Conservation (phyloP, 1,284 basidiomycete species). For the Ceratobasidium sp. region DNA sequence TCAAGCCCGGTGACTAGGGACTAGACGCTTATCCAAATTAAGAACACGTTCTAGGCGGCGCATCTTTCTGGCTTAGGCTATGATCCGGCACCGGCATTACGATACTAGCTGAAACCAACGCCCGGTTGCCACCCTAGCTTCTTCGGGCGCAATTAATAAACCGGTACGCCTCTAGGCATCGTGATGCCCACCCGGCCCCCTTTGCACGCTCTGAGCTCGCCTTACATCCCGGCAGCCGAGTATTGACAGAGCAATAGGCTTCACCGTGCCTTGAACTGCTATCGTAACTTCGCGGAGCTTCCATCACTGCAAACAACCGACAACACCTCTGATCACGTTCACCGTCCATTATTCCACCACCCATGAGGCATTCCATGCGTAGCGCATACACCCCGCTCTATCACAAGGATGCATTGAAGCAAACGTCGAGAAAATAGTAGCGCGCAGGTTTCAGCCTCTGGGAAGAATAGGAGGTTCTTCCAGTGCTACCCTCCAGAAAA, state of each 20-base stretch:
- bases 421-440: background rate
- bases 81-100: background rate
- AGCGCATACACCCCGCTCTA: background rate
- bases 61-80: slow-evolving; percentile 6
- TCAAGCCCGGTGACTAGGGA: background rate
- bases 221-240: background rate
- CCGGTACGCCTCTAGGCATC: background rate
- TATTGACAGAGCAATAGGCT: background rate
- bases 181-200: background rate
- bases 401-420: background rate
- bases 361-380: background rate
- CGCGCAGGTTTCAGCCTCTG: background rate
- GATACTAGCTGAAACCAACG: background rate
- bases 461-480: too few relatives aligned
- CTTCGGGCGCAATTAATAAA: background rate
- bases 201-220: background rate
- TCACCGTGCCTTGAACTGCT: background rate
- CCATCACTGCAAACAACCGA: background rate
- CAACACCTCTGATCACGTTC: background rate
- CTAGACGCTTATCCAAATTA: background rate
- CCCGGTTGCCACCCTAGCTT: background rate
- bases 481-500: too few relatives aligned
- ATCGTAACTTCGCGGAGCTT: background rate
- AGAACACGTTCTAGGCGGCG: background rate
- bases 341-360: background rate